Conservation (phyloP, 306 rosid species). For the Notholithocarpus densiflorus region DNA sequence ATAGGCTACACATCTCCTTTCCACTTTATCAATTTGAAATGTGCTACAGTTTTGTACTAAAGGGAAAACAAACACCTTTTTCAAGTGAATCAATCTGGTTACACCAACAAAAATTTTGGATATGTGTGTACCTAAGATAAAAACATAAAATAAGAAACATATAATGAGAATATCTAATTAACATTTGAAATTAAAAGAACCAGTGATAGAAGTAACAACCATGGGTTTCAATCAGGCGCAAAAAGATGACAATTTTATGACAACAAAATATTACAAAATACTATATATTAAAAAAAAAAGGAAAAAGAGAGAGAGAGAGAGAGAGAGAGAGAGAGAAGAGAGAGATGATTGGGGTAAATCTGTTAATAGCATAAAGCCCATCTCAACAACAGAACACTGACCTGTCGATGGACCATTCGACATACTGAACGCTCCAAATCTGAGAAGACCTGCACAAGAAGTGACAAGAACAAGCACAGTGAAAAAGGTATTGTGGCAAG, state of each 20-base stretch:
- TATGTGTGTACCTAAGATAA: neutral
- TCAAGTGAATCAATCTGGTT: neutral
- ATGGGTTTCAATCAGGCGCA: neutral
- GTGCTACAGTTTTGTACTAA: neutral
- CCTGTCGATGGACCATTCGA: slow-evolving; percentile 98
- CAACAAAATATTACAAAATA: neutral
- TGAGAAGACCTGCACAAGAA: slow-evolving; percentile 71
- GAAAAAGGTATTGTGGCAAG: neutral
- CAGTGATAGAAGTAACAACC: neutral
- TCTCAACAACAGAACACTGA: slow-evolving; percentile 31
- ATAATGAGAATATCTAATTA: neutral
- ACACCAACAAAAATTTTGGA: neutral
- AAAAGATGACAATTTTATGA: neutral
- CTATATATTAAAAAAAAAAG: no score
- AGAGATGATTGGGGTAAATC: no score
- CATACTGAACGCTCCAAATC: slow-evolving; percentile 96
- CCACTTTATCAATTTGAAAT: neutral
- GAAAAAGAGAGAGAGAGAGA: rapidly evolving
- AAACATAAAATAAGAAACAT: neutral
- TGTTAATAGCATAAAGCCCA: neutral
- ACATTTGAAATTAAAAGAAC: neutral
- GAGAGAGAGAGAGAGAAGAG: no score
- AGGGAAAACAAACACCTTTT: neutral
- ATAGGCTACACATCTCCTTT: neutral
- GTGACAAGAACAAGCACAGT: slow-evolving; percentile 18